These are phyloP conservation scores for Castanea sativa DNA, from an alignment of 306 rosid species.

Conservation along the genomic window DNA sequence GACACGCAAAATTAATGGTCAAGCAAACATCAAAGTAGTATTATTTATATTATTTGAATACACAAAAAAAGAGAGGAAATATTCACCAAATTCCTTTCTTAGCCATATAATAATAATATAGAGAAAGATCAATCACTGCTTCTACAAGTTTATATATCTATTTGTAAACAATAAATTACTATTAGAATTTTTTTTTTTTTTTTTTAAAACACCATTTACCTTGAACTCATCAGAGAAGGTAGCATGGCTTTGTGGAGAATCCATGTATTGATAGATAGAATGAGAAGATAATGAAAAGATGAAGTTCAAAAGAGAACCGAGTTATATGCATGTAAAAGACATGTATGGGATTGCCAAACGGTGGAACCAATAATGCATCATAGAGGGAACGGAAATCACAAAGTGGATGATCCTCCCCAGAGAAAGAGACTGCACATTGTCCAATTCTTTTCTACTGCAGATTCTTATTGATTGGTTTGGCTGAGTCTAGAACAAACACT, in stretches of 20 bases:
- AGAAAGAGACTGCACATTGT: conserved; percentile 20
- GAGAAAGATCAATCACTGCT: not conserved
- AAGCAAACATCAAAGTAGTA: not conserved
- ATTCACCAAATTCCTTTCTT: not conserved
- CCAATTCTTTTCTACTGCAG: conserved; percentile 18
- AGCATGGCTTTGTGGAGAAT: conserved; percentile 28
- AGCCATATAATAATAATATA: not conserved
- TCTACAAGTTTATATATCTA: not conserved
- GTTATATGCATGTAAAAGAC: not conserved
- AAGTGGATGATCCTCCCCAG: not conserved
- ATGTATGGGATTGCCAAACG: conserved; percentile 14
- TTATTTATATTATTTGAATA: too few relatives aligned
- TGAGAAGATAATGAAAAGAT: not conserved
- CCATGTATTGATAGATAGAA: conserved; percentile 16
- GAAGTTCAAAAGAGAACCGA: not conserved
- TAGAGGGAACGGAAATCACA: conserved; percentile 29
- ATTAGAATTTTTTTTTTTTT: too few relatives aligned
- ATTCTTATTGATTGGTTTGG: conserved; percentile 21
- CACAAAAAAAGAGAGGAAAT: not conserved
- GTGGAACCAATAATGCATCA: conserved; percentile 37
- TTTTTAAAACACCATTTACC: too few relatives aligned
- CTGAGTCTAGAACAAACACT: not conserved
- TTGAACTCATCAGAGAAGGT: conserved; percentile 26
- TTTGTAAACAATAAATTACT: not conserved
- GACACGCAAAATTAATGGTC: too few relatives aligned